These are phyloP conservation scores for Beta lomatogona DNA, from an alignment of 179 eudicot genomes.

Conservation along the genomic window DNA sequence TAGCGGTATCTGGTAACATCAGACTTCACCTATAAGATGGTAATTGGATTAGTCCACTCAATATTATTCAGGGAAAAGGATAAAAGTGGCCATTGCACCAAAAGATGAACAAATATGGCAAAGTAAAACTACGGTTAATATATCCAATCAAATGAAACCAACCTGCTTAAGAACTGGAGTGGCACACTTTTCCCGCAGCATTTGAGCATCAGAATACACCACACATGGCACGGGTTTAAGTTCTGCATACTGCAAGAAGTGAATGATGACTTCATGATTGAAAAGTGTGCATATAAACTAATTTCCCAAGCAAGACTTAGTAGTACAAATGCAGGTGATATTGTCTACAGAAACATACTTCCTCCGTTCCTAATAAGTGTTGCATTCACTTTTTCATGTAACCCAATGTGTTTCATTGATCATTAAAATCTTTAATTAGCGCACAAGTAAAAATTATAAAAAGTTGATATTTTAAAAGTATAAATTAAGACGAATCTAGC, in stretches of 20 bases:
- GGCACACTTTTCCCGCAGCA: conserved; percentile 80
- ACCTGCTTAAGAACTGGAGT: conserved; percentile 92
- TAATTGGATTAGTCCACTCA: conserved; percentile 10
- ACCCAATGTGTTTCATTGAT: too few species aligned
- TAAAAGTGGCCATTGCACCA: neutral
- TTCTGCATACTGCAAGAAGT: conserved; percentile 84
- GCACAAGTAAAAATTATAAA: too few species aligned
- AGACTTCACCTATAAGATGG: conserved; percentile 65
- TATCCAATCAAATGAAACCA: conserved; percentile 21
- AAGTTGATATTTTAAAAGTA: too few species aligned
- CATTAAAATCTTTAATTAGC: too few species aligned
- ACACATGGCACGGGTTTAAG: conserved; percentile 96
- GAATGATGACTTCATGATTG: conserved; percentile 14
- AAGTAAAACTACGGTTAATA: neutral
- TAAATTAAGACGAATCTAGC: too few species aligned
- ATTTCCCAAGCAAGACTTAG: neutral
- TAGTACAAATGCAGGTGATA: neutral
- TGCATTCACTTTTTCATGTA: too few species aligned
- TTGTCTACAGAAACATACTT: neutral
- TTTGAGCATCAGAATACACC: conserved; percentile 78
- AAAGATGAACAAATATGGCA: neutral
- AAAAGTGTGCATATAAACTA: neutral
- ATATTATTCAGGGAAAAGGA: conserved; percentile 10
- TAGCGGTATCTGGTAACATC: conserved; percentile 93
- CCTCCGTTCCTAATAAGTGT: too few species aligned